A percentile compares a stretch with the other conserved stretches of the same genome.
Evolutionary conservation across 2,329 filamentous ascomycete species (phyloP).

Genomic region (Cryoendolithus antarcticus): DNA sequence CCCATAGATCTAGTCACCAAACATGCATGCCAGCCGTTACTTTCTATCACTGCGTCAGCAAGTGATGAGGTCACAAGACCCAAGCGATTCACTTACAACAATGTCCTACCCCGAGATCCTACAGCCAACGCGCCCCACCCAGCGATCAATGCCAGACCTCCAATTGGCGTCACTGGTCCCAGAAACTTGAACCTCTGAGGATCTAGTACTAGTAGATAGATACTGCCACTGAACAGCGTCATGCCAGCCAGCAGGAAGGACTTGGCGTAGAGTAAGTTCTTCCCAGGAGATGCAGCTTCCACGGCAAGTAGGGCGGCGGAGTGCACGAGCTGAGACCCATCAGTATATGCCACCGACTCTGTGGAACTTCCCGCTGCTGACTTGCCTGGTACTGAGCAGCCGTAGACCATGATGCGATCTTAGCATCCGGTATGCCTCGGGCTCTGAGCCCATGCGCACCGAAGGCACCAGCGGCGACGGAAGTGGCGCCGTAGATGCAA

Average conservation of each 20-base stretch:
- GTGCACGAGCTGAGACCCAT: conserved; percentile 43
- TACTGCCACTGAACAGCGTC: conserved; percentile 53
- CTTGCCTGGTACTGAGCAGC: conserved; percentile 56
- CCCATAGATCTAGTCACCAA: too few species aligned
- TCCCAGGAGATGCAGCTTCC: conserved; percentile 36
- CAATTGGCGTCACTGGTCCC: conserved; percentile 54
- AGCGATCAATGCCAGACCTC: conserved; percentile 51
- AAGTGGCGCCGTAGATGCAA: conserved; percentile 49
- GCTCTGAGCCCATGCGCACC: conserved; percentile 56
- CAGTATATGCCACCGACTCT: neutral
- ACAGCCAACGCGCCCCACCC: conserved; percentile 46
- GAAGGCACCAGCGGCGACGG: conserved; percentile 53
- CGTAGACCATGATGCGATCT: conserved; percentile 49
- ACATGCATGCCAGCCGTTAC: too few species aligned
- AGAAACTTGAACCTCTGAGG: conserved; percentile 46
- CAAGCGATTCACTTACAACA: too few species aligned
- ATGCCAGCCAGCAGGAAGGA: conserved; percentile 50
- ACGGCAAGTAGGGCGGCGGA: conserved; percentile 48
- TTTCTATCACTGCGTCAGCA: too few species aligned
- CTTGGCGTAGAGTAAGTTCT: conserved; percentile 38
- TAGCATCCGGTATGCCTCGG: conserved; percentile 45
- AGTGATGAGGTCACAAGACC: too few species aligned
- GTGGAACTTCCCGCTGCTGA: neutral
- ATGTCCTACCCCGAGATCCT: conserved; percentile 20
- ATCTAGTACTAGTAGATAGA: conserved; percentile 53